Evolutionary conservation across 495 filamentous ascomycete genomes (phyloP).

Genomic region (Chaetomium fimeti): DNA sequence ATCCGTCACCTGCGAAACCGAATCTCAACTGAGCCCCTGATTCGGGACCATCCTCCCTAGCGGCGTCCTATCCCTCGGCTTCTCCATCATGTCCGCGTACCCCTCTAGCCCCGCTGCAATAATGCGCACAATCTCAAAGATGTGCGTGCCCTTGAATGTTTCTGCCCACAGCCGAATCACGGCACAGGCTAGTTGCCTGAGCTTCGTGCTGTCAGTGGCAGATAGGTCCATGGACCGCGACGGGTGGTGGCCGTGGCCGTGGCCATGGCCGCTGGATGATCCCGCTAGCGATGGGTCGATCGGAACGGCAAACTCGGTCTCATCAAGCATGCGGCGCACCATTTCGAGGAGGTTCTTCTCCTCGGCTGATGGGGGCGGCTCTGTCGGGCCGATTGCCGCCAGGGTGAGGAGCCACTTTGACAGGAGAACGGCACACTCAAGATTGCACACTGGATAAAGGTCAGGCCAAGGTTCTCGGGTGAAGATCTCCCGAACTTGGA

Average conservation of each 20-base stretch:
- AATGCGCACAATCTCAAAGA: slow-evolving; percentile 64
- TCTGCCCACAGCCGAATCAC: slow-evolving; percentile 67
- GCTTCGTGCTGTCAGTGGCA: slow-evolving; percentile 50
- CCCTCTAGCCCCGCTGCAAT: slow-evolving; percentile 62
- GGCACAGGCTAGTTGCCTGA: slow-evolving; percentile 60
- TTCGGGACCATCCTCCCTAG: slow-evolving; percentile 34
- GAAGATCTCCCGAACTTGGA: not conserved
- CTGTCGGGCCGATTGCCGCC: slow-evolving; percentile 44
- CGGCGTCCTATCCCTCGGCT: slow-evolving; percentile 50
- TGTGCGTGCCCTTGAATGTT: slow-evolving; percentile 65
- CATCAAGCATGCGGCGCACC: slow-evolving; percentile 71
- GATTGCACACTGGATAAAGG: slow-evolving; percentile 53
- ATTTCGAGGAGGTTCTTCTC: slow-evolving; percentile 64
- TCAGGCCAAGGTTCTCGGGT: not conserved
- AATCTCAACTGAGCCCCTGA: slow-evolving; percentile 24
- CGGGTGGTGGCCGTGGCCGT: slow-evolving; percentile 35
- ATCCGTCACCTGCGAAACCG: not conserved
- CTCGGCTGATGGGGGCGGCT: slow-evolving; percentile 51
- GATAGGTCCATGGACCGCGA: slow-evolving; percentile 40
- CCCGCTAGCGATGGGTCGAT: slow-evolving; percentile 50
- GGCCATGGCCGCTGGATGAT: slow-evolving; percentile 17
- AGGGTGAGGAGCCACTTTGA: slow-evolving; percentile 53
- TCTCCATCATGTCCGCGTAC: slow-evolving; percentile 64
- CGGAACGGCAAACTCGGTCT: slow-evolving; percentile 68
- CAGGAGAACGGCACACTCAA: slow-evolving; percentile 68